These are phyloP conservation scores for Lecanicillium sp. DNA, from an alignment of 2,329 filamentous ascomycete species.

Conservation along the genomic window DNA sequence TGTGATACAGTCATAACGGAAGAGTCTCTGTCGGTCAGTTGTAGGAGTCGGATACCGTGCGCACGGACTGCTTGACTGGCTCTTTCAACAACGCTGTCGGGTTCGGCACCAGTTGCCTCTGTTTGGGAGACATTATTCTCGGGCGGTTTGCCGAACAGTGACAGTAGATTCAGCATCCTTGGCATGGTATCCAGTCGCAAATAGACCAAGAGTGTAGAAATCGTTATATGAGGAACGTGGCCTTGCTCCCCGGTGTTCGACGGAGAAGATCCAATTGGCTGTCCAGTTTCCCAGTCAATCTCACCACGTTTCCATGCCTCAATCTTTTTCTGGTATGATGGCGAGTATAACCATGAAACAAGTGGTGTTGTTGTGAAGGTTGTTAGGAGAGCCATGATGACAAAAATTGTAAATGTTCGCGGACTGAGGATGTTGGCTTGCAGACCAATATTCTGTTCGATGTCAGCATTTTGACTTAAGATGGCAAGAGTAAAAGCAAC, in stretches of 20 bases:
- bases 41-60: constrained; percentile 77
- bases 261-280: constrained; percentile 26
- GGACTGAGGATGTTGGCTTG: constrained; percentile 74
- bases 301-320: constrained; percentile 64
- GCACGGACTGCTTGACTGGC: constrained; percentile 51
- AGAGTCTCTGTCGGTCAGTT: constrained; percentile 85
- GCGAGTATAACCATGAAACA: constrained; percentile 65
- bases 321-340: constrained; percentile 45
- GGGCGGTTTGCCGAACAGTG: constrained; percentile 54
- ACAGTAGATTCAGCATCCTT: constrained; percentile 73
- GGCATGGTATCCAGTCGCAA: constrained; percentile 79
- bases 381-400: constrained; percentile 85
- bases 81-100: constrained; percentile 12
- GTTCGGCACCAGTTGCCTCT: constrained; percentile 10
- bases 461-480: constrained; percentile 4
- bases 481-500: no score
- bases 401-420: constrained; percentile 85
- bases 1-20: constrained; percentile 93
- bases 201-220: constrained; percentile 58
- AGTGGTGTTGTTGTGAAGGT: constrained; percentile 79
- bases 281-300: constrained; percentile 67
- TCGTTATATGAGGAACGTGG: constrained; percentile 1
- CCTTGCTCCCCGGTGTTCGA: constrained; percentile 11
- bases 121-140: constrained; percentile 25
- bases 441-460: constrained; percentile 57